These are phyloP conservation scores for Quercus ilex DNA, from an alignment of 306 rosid genomes.

Conservation along the genomic window DNA sequence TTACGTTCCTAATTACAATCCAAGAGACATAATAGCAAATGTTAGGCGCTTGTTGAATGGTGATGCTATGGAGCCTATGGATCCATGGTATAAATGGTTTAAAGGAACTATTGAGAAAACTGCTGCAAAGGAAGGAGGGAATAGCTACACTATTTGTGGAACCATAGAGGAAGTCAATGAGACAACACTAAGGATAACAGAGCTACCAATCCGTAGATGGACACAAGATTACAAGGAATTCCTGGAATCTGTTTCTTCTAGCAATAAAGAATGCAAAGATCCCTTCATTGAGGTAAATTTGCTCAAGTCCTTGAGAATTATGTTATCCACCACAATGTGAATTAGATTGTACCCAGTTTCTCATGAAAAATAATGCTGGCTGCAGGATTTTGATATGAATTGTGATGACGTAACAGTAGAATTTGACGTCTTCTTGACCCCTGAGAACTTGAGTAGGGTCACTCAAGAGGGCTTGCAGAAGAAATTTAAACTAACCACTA, in stretches of 20 bases:
- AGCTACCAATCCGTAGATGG: conserved; percentile 87
- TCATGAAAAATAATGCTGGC: not conserved
- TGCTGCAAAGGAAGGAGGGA: conserved; percentile 57
- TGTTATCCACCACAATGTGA: not conserved
- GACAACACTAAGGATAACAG: conserved; percentile 56
- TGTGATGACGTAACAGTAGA: conserved; percentile 77
- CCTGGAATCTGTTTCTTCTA: conserved; percentile 65
- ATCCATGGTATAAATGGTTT: conserved; percentile 97
- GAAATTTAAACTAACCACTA: conserved; percentile 64
- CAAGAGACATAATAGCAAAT: conserved; percentile 81
- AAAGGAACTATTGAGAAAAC: conserved; percentile 68
- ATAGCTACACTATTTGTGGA: conserved; percentile 58
- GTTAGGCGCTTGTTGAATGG: conserved; percentile 63
- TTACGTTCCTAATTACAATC: conserved; percentile 85
- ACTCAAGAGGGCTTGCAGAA: conserved; percentile 80
- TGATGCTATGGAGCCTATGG: conserved; percentile 68
- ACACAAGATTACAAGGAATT: conserved; percentile 92
- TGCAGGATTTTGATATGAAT: conserved; percentile 80
- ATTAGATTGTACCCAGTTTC: not conserved
- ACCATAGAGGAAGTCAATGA: conserved; percentile 56
- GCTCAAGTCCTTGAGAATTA: not conserved
- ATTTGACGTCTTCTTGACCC: conserved; percentile 56
- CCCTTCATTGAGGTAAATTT: conserved; percentile 67
- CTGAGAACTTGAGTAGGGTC: conserved; percentile 46
- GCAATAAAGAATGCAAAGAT: conserved; percentile 72